Conservation (phyloP, 73 alveolate genomes). For the Urostyla sp. region DNA sequence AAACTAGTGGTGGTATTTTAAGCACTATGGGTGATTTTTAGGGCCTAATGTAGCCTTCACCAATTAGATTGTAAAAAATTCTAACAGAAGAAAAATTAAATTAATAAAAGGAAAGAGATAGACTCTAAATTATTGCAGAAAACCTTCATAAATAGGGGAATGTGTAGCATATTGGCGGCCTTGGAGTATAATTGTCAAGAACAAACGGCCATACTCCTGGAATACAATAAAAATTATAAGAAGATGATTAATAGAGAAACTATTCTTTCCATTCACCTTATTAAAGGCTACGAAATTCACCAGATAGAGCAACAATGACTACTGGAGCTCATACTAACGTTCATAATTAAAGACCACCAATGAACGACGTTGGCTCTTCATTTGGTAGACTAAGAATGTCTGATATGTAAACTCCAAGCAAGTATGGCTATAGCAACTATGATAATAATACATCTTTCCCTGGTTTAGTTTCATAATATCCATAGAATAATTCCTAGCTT, state of each 20-base stretch:
- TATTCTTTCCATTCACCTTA: constrained; percentile 13
- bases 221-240: neutral
- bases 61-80: constrained; percentile 31
- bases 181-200: neutral
- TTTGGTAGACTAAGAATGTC: constrained; percentile 28
- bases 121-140: constrained; percentile 25
- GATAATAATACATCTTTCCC: no score
- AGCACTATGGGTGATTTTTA: neutral
- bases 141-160: constrained; percentile 6
- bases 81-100: constrained; percentile 7
- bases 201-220: constrained; percentile 14
- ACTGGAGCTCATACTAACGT: neutral
- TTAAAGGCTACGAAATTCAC: neutral
- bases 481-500: neutral
- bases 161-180: neutral
- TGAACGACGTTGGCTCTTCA: neutral
- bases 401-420: constrained; percentile 13
- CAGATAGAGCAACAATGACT: neutral
- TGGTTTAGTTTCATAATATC: neutral
- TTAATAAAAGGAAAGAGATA: constrained; percentile 20
- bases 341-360: neutral
- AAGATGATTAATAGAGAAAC: neutral
- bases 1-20: neutral
- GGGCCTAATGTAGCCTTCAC: constrained; percentile 25
- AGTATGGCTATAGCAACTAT: constrained; percentile 22